Percentiles rank a stretch among this genome's conserved stretches.
Conservation (phyloP, 2,329 filamentous ascomycete species). For the Stenocarpella maydis region DNA sequence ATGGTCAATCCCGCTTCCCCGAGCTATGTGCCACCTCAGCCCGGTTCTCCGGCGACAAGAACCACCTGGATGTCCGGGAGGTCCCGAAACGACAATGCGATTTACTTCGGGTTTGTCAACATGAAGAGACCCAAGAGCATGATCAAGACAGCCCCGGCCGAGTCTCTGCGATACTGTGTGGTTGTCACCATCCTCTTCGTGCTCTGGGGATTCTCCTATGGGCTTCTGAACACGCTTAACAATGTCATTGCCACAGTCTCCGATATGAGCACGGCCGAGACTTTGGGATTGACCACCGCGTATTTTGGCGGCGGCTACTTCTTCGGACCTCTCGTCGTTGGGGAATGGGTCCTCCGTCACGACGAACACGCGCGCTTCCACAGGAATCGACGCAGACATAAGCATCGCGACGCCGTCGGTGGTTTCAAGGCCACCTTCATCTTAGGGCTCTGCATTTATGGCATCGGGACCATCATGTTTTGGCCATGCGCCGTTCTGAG, state of each 20-base stretch:
- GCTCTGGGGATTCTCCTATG: constrained; percentile 91
- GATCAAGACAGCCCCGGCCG: constrained; percentile 67
- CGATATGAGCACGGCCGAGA: constrained; percentile 67
- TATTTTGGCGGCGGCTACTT: constrained; percentile 78
- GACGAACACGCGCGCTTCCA: constrained; percentile 66
- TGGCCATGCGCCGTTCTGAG: constrained; percentile 81
- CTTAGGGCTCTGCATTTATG: constrained; percentile 77
- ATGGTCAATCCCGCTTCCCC: constrained; percentile 35
- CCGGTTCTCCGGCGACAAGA: constrained; percentile 1
- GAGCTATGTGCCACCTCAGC: not conserved
- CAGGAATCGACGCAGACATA: constrained; percentile 45
- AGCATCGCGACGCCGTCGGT: constrained; percentile 55
- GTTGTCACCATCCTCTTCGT: constrained; percentile 85
- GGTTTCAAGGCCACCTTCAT: constrained; percentile 87
- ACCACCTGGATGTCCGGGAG: constrained; percentile 38
- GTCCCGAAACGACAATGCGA: constrained; percentile 51
- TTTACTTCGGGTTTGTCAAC: constrained; percentile 82
- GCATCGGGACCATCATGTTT: constrained; percentile 81
- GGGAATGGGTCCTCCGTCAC: constrained; percentile 73
- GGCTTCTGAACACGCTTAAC: constrained; percentile 84
- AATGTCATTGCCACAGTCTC: constrained; percentile 71
- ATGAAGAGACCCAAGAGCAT: constrained; percentile 75
- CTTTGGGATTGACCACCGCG: constrained; percentile 71
- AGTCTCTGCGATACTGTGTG: constrained; percentile 76
- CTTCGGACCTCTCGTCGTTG: constrained; percentile 73